A percentile compares a stretch with the other conserved stretches of the same genome.
These are phyloP conservation scores for Pistacia integerrima DNA, from an alignment of 345 rosid species.

Conservation along the genomic window DNA sequence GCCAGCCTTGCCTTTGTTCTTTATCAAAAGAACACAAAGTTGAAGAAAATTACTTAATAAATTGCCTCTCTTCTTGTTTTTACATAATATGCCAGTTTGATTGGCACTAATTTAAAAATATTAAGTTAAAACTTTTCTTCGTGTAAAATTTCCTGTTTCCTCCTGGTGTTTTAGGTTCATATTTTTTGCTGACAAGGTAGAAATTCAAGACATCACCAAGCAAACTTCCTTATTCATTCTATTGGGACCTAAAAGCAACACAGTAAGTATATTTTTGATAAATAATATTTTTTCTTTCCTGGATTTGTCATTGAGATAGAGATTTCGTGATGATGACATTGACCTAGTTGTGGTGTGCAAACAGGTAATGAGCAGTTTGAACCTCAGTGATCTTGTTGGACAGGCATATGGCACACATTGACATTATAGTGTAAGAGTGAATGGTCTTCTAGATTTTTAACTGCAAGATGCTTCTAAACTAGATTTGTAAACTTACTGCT, in stretches of 20 bases:
- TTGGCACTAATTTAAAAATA: background rate
- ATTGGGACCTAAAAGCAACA: constrained; percentile 67
- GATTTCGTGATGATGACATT: constrained; percentile 3
- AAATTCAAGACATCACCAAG: constrained; percentile 77
- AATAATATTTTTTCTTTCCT: constrained; percentile 12
- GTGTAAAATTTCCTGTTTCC: background rate
- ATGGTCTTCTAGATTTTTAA: background rate
- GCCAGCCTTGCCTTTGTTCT: no score
- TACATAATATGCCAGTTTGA: background rate
- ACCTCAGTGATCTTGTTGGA: constrained; percentile 73
- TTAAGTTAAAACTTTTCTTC: no score
- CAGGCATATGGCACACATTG: constrained; percentile 74
- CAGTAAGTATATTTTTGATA: constrained; percentile 45
- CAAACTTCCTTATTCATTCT: constrained; percentile 72
- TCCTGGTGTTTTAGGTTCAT: constrained; percentile 54
- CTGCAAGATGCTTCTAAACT: background rate
- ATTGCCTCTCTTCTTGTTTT: background rate
- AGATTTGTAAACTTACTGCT: background rate
- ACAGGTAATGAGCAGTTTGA: constrained; percentile 71
- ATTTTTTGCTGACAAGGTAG: constrained; percentile 86
- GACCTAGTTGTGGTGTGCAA: constrained; percentile 24
- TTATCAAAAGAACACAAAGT: background rate
- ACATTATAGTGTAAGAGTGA: constrained; percentile 73
- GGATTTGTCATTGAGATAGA: constrained; percentile 13
- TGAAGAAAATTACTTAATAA: background rate